A percentile compares a stretch with the other conserved stretches of the same genome.
Evolutionary conservation across 257 asterid genomes (phyloP).

Genomic region (Echites panduratus): DNA sequence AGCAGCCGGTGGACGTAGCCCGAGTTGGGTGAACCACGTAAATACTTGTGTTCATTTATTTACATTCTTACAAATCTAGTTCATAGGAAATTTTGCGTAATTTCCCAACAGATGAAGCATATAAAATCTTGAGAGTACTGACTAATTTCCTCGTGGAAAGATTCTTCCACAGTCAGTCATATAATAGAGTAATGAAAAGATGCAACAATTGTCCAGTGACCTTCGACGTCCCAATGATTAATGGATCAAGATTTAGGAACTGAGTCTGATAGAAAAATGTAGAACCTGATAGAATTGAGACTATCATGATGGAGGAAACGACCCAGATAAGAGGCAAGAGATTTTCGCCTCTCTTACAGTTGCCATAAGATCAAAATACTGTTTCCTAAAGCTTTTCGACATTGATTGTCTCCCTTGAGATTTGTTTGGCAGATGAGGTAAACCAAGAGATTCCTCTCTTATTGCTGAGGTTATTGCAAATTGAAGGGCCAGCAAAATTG

Average conservation of each 20-base stretch:
- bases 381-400: slow-evolving; percentile 38
- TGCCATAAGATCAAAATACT: slow-evolving; percentile 47
- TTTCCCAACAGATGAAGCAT: slow-evolving; percentile 64
- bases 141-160: slow-evolving; percentile 54
- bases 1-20: too few species aligned
- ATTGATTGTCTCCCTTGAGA: slow-evolving; percentile 28
- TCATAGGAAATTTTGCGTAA: too few species aligned
- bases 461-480: slow-evolving; percentile 45
- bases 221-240: slow-evolving; percentile 71
- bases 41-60: too few species aligned
- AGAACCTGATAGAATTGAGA: slow-evolving; percentile 73
- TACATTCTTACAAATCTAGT: too few species aligned
- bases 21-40: too few species aligned
- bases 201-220: slow-evolving; percentile 80
- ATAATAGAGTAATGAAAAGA: slow-evolving; percentile 47
- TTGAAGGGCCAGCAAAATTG: slow-evolving; percentile 52
- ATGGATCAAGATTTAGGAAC: slow-evolving; percentile 58
- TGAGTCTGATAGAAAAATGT: slow-evolving; percentile 85
- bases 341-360: slow-evolving; percentile 39
- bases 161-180: slow-evolving; percentile 47
- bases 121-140: slow-evolving; percentile 36
- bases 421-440: slow-evolving; percentile 29
- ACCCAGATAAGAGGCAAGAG: slow-evolving; percentile 54
- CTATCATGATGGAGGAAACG: slow-evolving; percentile 45
- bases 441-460: slow-evolving; percentile 62